A percentile compares a stretch with the other conserved stretches of the same genome.
phyloP scores from a whole-genome alignment of 2,329 filamentous ascomycete species.

The Beauveria rudraprayagi region DNA sequence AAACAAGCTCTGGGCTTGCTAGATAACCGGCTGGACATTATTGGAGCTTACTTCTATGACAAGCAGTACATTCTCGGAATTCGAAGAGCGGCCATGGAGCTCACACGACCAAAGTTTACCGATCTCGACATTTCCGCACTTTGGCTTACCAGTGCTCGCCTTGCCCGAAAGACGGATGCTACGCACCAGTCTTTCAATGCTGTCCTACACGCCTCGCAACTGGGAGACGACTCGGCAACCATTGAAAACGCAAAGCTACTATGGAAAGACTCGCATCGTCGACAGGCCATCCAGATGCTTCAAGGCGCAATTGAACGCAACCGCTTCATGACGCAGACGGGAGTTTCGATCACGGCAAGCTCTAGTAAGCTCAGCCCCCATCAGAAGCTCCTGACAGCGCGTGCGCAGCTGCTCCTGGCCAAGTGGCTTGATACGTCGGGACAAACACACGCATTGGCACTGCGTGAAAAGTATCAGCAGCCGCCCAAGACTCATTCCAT shows the following conservation, averaged over 20 bases:
- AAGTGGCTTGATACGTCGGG: constrained; percentile 97
- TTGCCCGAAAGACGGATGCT: constrained; percentile 79
- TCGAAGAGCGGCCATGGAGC: constrained; percentile 77
- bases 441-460: constrained; percentile 74
- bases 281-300: constrained; percentile 88
- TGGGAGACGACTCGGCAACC: constrained; percentile 79
- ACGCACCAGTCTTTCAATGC: constrained; percentile 88
- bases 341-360: constrained; percentile 14
- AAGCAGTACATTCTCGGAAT: constrained; percentile 91
- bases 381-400: constrained; percentile 56
- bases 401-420: constrained; percentile 80
- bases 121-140: constrained; percentile 69
- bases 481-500: constrained; percentile 61
- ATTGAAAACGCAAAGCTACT: constrained; percentile 90
- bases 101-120: constrained; percentile 56
- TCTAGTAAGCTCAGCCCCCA: constrained; percentile 34
- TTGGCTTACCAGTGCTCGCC: constrained; percentile 77
- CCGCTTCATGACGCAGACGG: constrained; percentile 54
- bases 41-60: constrained; percentile 83
- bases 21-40: constrained; percentile 71
- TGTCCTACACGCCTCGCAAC: constrained; percentile 76
- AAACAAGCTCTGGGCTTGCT: constrained; percentile 34
- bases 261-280: constrained; percentile 87
- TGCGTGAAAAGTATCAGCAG: constrained; percentile 75
- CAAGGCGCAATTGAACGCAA: constrained; percentile 78